phyloP scores from a whole-genome alignment of 140 eudicot species.

The Anethum foeniculum region DNA sequence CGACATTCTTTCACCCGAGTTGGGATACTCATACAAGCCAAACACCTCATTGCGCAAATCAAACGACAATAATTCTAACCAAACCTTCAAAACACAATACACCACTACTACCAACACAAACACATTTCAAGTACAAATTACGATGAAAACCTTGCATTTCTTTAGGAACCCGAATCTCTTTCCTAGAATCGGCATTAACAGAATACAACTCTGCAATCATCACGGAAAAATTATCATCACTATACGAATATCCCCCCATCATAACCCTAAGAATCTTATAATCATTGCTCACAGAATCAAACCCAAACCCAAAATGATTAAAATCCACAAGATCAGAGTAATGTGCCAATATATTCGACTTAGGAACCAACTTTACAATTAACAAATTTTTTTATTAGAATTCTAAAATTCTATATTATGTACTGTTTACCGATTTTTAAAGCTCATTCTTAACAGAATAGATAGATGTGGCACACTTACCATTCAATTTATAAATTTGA shows the following conservation, averaged over 20 bases:
- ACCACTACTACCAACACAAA: background rate
- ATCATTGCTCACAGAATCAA: background rate
- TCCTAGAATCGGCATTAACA: background rate
- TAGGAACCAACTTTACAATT: background rate
- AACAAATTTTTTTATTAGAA: no score
- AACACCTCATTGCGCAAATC: background rate
- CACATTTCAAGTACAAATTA: background rate
- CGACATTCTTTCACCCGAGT: background rate
- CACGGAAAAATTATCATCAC: accelerated
- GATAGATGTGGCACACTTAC: no score
- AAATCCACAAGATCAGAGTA: background rate
- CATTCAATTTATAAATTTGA: no score
- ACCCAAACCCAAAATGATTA: background rate
- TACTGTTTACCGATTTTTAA: no score
- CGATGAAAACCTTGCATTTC: background rate
- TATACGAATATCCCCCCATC: background rate
- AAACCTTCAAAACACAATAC: background rate
- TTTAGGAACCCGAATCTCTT: background rate
- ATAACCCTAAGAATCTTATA: background rate
- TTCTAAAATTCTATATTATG: no score
- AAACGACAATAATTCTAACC: background rate
- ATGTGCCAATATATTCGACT: no score
- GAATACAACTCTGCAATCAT: background rate
- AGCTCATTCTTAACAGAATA: no score
- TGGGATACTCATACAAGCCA: background rate